Conservation (phyloP, 73 alveolate species). For the Symbiodinium pilosum region DNA sequence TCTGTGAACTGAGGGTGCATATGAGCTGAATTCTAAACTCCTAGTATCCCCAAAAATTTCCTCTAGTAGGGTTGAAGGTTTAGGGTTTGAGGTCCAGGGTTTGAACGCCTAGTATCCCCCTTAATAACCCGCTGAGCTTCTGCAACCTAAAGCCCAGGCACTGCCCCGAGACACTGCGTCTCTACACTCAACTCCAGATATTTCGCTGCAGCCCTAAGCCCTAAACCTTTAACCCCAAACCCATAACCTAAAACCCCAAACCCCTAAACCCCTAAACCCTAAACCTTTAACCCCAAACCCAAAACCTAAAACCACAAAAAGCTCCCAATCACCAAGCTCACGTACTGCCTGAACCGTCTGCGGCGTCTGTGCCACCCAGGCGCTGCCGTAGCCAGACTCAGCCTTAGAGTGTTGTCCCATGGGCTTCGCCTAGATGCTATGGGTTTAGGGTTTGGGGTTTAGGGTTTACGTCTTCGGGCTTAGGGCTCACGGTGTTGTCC, state of each 20-base stretch:
- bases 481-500: neutral
- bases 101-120: too few species aligned
- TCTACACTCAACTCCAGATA: too few species aligned
- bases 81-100: too few species aligned
- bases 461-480: neutral
- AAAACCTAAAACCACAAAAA: neutral
- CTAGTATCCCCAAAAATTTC: too few species aligned
- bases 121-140: too few species aligned
- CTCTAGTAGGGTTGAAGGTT: too few species aligned
- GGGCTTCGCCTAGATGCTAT: neutral
- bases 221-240: slow-evolving; percentile 1
- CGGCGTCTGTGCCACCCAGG: neutral
- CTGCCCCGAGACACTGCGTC: too few species aligned
- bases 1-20: too few species aligned
- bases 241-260: neutral
- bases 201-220: neutral
- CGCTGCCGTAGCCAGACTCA: neutral
- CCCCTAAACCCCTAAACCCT: neutral
- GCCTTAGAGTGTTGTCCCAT: neutral
- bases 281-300: neutral
- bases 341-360: neutral
- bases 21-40: too few species aligned
- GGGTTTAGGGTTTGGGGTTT: neutral
- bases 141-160: too few species aligned
- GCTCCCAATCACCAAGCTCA: too few species aligned